Evolutionary conservation across 345 rosid species (phyloP), one percentile per base, ranked within the genome.

Genomic region (Aquilaria malaccensis): DNA sequence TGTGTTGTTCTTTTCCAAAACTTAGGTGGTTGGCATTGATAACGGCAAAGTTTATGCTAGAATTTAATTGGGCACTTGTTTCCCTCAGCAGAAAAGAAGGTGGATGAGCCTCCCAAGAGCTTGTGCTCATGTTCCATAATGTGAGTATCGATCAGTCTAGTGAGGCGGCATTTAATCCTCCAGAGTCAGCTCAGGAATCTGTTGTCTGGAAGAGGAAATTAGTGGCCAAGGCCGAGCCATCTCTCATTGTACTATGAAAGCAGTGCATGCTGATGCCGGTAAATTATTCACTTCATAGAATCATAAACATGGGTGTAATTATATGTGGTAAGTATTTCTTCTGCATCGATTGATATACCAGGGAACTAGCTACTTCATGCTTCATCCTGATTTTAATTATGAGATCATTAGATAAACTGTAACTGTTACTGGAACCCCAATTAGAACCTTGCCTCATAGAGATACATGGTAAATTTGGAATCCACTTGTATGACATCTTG

Each of bases 121-220:
- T 60, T 74, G 12, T 91, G 96, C 66, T 74, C 87, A 13, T 88
- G 97, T 79, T 56, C 91, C 69, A 83, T 91, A 70, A 61, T 91
- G 85, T 91, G 71, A 80, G 59, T 59, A 49, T 47, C 55, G 63
- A 49, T 56, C 22, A 59, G 46, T 75, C 61, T 46, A 37, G 60
- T 41, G 63, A 51, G 65, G 37, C 57, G 52, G 52, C 52, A 15
- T 58, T 54, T 63, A 53, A 51, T 57, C 13, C 53, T 55, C 45
- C 46, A 60, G 52, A 61, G 52, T 63, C 45, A 45, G 70, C 71
- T 59, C 48, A 45, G 65, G 50, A 52, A 59, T 43, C 64, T 22
- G 67, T 61, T 10, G 70, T 37, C 76, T 56, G 70, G 72, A 72
- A 64, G 51, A 71, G 50, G 51, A 56, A 49, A 66, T 68, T 70